phyloP scores from a whole-genome alignment of 371 early-diverging fungal genomes.

The Rhizopus stolonifer region DNA sequence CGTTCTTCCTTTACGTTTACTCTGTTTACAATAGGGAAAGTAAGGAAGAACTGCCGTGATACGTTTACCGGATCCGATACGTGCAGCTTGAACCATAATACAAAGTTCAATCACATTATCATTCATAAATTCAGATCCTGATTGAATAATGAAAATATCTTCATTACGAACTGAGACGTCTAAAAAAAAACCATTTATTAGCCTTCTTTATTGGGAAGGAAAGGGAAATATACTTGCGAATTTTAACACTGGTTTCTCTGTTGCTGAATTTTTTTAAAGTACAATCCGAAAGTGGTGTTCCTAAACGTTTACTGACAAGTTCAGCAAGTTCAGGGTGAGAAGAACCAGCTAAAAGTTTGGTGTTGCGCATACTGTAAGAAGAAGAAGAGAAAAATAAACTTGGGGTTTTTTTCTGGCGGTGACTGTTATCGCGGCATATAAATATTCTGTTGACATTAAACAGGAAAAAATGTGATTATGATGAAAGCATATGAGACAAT shows the following conservation, averaged over 20 bases:
- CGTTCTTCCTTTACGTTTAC: constrained; percentile 96
- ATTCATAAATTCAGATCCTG: constrained; percentile 86
- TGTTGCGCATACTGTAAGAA: constrained; percentile 67
- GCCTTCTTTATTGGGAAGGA: no score
- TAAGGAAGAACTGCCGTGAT: constrained; percentile 92
- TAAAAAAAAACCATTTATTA: constrained; percentile 1
- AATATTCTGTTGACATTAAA: no score
- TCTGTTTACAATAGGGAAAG: constrained; percentile 97
- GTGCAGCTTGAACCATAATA: constrained; percentile 95
- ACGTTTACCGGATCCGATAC: constrained; percentile 83
- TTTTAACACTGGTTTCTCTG: constrained; percentile 70
- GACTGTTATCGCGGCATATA: no score
- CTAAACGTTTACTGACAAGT: constrained; percentile 79
- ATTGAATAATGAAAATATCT: constrained; percentile 97
- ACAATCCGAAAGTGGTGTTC: constrained; percentile 74
- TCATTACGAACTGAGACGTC: constrained; percentile 92
- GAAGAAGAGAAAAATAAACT: neutral
- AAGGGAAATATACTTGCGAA: constrained; percentile 33
- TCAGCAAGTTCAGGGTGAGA: constrained; percentile 91
- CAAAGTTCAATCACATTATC: constrained; percentile 96
- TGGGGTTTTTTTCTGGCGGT: neutral
- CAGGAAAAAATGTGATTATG: no score
- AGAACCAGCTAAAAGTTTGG: constrained; percentile 90
- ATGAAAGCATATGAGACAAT: no score
- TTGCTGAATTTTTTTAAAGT: constrained; percentile 76